Base-by-base conservation (phyloP, 306 rosid species). In the Citrullus colocynthis region DNA sequence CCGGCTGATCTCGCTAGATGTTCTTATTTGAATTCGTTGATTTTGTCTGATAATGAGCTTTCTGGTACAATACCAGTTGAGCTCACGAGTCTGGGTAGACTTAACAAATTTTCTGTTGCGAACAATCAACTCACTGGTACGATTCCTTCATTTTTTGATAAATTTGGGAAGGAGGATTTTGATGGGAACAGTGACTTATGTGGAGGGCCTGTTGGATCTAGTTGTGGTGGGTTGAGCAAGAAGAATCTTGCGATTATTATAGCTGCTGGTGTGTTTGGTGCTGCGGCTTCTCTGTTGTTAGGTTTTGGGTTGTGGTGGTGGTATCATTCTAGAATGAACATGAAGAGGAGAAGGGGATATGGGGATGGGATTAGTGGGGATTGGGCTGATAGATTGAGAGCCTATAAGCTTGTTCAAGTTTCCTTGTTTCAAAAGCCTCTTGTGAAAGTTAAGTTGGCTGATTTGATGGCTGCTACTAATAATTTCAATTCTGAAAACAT, bases 231-330 rank as follows among this genome's bases (percentile, higher is more conserved):
- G 30, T 65, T 95, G 89, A 92, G 95, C 55, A 95, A 85, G 82
- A 95, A 85, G 88, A 95, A 81, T 81, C 89, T 95, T 59, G 93
- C 97, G 21, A 89, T 95, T 61, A 95, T 92, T 48, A 80, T 95
- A n/a, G 95, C 99, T 49, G 97, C 97, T 10, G 97, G 97, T 37
- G 93, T 95, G 20, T 90, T 95, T 80, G 97, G 99, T 21, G 99
- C 97, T 5, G 97, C 97, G n/a, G 93, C 85, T 67, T 90, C 96
- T 5, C 78, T 95, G 85, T 72, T 95, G 30, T 52, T 89, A 73
- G 93, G 90, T 77, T 87, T 92, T 78, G 98, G 98, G 60, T 24
- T 95, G 45, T 95, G 96, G 97, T 95, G 98, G 98, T 92, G 97
- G 97, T 90, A 84, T 67, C 95, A 90, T 81, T 74, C 90, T 84